phyloP scores from a whole-genome alignment of 805 yeast species.

The Komagataella mondaviorum region DNA sequence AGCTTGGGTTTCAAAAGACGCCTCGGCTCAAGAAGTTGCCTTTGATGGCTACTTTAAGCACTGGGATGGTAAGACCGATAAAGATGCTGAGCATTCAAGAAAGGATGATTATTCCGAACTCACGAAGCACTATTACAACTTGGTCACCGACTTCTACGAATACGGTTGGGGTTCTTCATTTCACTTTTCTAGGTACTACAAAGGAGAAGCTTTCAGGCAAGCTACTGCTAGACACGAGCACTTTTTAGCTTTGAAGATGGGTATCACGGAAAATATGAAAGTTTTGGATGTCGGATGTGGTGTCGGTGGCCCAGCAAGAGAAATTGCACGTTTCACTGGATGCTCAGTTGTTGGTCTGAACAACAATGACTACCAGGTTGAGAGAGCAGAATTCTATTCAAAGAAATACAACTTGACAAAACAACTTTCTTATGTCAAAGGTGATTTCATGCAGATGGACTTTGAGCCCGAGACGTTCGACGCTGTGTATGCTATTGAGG shows the following conservation, averaged over 20 bases:
- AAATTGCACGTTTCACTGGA: conserved; percentile 83
- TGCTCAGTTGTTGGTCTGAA: conserved; percentile 81
- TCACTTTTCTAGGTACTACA: conserved; percentile 91
- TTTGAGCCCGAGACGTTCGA: conserved; percentile 83
- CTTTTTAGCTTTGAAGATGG: conserved; percentile 79
- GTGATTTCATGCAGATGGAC: conserved; percentile 99
- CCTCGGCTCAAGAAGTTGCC: conserved; percentile 71
- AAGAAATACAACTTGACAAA: conserved; percentile 47
- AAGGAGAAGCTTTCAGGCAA: conserved; percentile 87
- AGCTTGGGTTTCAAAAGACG: conserved; percentile 69
- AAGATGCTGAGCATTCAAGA: conserved; percentile 58
- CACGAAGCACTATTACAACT: conserved; percentile 92
- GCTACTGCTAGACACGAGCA: conserved; percentile 97
- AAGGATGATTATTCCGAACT: conserved; percentile 77
- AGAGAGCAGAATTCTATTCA: conserved; percentile 79
- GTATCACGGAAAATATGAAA: conserved; percentile 62
- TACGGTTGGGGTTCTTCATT: conserved; percentile 99
- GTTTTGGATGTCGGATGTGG: conserved; percentile 98
- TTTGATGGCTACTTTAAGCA: conserved; percentile 86
- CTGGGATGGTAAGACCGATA: conserved; percentile 86
- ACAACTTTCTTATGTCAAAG: conserved; percentile 79
- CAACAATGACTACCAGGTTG: conserved; percentile 95
- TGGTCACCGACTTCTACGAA: conserved; percentile 96
- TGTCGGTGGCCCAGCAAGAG: conserved; percentile 99
- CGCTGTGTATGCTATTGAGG: conserved; percentile 97